phyloP scores from a whole-genome alignment of 2,329 filamentous ascomycete genomes.

The Xylariaceae sp. region DNA sequence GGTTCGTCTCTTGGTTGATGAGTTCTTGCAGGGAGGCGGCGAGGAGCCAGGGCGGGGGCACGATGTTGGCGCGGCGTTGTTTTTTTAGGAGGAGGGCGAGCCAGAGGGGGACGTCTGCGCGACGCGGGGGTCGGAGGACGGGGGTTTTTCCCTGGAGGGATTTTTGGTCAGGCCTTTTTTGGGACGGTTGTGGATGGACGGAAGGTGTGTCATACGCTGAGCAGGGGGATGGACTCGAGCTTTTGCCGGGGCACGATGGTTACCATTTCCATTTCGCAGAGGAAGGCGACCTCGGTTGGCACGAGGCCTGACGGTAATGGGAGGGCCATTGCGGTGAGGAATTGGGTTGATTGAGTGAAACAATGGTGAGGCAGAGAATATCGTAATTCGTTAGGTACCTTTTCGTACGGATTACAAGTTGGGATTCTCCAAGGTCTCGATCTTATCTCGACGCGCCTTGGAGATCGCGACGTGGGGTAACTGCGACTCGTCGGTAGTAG shows the following conservation, averaged over 20 bases:
- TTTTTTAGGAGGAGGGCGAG: slow-evolving; percentile 91
- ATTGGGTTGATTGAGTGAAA: background rate
- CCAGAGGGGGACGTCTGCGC: slow-evolving; percentile 80
- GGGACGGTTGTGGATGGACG: slow-evolving; percentile 3
- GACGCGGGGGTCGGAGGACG: slow-evolving; percentile 72
- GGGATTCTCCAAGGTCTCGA: too few relatives aligned
- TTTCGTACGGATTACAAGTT: too few relatives aligned
- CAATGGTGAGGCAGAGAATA: background rate
- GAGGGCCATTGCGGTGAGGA: slow-evolving; percentile 25
- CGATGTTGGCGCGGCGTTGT: slow-evolving; percentile 87
- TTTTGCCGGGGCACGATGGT: slow-evolving; percentile 88
- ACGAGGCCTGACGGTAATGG: slow-evolving; percentile 52
- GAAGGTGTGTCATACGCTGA: slow-evolving; percentile 60
- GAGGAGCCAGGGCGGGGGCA: slow-evolving; percentile 84
- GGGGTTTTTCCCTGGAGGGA: slow-evolving; percentile 66
- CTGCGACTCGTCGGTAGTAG: too few relatives aligned
- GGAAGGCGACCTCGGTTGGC: slow-evolving; percentile 83
- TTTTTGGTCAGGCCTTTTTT: background rate
- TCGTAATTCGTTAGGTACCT: too few relatives aligned
- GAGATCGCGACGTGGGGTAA: slow-evolving; percentile 15
- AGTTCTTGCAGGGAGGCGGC: slow-evolving; percentile 69
- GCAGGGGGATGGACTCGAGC: slow-evolving; percentile 76
- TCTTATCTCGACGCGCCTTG: slow-evolving; percentile 6
- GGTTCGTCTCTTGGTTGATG: slow-evolving; percentile 72
- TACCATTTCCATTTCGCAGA: slow-evolving; percentile 96